Evolutionary conservation across 495 filamentous ascomycete genomes (phyloP).

Genomic region (Podospora appendiculata): DNA sequence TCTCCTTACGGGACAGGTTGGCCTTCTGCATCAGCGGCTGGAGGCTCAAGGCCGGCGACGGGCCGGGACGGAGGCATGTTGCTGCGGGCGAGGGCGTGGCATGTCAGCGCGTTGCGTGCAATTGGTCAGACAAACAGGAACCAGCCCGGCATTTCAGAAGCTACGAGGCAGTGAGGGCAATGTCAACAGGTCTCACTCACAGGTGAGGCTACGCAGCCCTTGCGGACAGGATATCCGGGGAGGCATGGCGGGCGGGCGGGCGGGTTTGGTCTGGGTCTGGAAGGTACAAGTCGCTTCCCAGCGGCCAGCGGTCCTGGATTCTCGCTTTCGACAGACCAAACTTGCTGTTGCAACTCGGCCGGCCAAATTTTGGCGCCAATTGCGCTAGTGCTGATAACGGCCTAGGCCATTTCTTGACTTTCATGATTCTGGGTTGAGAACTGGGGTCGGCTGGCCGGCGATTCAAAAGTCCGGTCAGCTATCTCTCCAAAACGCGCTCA

Average conservation of each 20-base stretch:
- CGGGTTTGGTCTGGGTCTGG: neutral
- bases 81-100: neutral
- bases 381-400: slow-evolving; percentile 4
- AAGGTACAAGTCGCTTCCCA: neutral
- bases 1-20: slow-evolving; percentile 36
- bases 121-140: too few relatives aligned
- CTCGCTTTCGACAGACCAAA: slow-evolving; percentile 2
- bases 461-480: slow-evolving; percentile 4
- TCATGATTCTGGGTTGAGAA: neutral
- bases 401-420: slow-evolving; percentile 1
- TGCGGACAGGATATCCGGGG: slow-evolving; percentile 60
- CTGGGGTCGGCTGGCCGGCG: slow-evolving; percentile 5
- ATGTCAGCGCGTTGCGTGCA: neutral
- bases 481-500: neutral
- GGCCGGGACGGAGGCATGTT: slow-evolving; percentile 41
- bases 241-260: slow-evolving; percentile 53
- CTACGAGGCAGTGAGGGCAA: neutral
- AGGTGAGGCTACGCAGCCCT: slow-evolving; percentile 53
- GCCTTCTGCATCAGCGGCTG: slow-evolving; percentile 44
- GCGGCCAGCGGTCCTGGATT: neutral
- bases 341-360: slow-evolving; percentile 12
- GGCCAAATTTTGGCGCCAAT: slow-evolving; percentile 23
- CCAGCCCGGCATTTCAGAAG: too few relatives aligned
- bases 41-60: slow-evolving; percentile 22
- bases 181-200: slow-evolving; percentile 32